Evolutionary conservation across 345 rosid genomes (phyloP).

Genomic region (Microcos paniculata): DNA sequence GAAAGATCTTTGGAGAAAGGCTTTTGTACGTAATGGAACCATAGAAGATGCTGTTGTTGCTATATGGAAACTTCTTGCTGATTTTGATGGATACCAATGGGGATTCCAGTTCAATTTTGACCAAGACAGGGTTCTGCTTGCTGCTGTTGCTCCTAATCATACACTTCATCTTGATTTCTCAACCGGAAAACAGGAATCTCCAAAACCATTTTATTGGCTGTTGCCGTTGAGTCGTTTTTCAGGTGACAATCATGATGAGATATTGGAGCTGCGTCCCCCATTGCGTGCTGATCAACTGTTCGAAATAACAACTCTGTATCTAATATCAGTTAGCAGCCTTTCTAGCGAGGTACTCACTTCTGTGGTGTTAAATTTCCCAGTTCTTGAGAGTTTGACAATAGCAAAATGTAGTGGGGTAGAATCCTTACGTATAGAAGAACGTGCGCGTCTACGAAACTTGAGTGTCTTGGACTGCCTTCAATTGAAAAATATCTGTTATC

Average conservation of each 20-base stretch:
- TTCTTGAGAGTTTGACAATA: constrained; percentile 2
- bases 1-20: constrained; percentile 4
- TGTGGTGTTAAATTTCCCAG: not conserved
- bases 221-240: too few relatives aligned
- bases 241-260: too few relatives aligned
- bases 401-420: not conserved
- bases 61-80: not conserved
- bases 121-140: not conserved
- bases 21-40: not conserved
- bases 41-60: not conserved
- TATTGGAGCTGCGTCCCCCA: too few relatives aligned
- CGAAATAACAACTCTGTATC: not conserved
- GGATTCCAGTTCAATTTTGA: not conserved
- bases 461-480: not conserved
- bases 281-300: not conserved
- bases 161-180: too few relatives aligned
- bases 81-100: not conserved
- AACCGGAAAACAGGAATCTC: too few relatives aligned
- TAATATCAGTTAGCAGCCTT: not conserved
- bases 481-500: not conserved
- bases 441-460: not conserved
- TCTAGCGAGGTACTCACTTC: not conserved
- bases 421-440: not conserved
- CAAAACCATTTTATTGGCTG: too few relatives aligned
- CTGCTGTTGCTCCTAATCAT: too few relatives aligned